phyloP scores from a whole-genome alignment of 2,329 filamentous ascomycete genomes.

The Tolypocladium pustulatum region DNA sequence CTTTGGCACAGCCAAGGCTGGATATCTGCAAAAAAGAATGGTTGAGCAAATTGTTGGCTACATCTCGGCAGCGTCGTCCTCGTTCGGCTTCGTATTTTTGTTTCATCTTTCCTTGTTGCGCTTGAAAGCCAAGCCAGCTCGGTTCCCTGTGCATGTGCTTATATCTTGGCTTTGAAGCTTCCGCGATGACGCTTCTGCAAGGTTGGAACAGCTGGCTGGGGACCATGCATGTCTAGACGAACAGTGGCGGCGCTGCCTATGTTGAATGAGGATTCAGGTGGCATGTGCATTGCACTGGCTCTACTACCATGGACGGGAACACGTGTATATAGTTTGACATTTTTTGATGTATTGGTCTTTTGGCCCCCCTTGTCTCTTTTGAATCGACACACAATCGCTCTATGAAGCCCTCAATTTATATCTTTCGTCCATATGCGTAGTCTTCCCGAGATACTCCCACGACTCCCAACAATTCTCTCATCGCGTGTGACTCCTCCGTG shows the following conservation, averaged over 20 bases:
- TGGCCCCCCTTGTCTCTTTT: neutral
- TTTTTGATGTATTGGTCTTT: neutral
- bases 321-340: neutral
- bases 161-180: neutral
- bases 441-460: neutral
- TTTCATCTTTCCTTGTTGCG: too few species aligned
- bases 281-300: neutral
- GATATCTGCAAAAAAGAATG: neutral
- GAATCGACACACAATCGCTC: neutral
- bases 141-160: neutral
- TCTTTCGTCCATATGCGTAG: neutral
- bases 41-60: too few species aligned
- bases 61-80: neutral
- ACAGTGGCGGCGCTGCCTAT: neutral
- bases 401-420: neutral
- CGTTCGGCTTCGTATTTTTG: neutral
- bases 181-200: neutral
- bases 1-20: neutral
- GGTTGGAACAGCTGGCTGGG: neutral
- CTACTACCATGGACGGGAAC: neutral
- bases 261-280: neutral
- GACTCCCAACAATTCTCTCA: neutral
- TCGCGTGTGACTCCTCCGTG: neutral
- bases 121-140: neutral
- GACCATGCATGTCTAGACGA: neutral